Conservation (phyloP, 2,329 filamentous ascomycete species). For the Xylariaceae sp. region DNA sequence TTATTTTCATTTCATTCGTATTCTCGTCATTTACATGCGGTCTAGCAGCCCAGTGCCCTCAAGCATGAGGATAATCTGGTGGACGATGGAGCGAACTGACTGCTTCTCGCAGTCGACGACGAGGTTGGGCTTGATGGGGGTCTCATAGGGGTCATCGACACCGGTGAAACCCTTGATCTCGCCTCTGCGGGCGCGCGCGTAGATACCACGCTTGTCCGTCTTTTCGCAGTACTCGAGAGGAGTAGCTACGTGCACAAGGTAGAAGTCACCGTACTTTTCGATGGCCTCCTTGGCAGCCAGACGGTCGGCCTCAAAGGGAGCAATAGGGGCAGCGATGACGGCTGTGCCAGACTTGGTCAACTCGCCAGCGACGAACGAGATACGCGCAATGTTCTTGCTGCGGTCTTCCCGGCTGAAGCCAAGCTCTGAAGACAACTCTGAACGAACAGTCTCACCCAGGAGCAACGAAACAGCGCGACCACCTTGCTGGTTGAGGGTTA, state of each 20-base stretch:
- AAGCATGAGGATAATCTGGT: constrained; percentile 90
- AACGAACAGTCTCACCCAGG: constrained; percentile 89
- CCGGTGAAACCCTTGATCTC: constrained; percentile 98
- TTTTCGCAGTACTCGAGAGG: constrained; percentile 88
- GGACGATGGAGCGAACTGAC: constrained; percentile 85
- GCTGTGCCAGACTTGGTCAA: constrained; percentile 88
- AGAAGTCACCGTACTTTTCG: constrained; percentile 85
- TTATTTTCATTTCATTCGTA: background rate
- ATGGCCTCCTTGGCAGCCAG: constrained; percentile 76
- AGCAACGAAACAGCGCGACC: constrained; percentile 91
- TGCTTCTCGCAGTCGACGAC: constrained; percentile 81
- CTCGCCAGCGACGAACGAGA: constrained; percentile 93
- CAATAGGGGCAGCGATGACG: constrained; percentile 94
- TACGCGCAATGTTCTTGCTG: constrained; percentile 90
- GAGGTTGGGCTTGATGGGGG: constrained; percentile 73
- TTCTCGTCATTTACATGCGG: constrained; percentile 41
- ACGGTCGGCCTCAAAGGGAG: constrained; percentile 78
- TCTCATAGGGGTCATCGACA: constrained; percentile 95
- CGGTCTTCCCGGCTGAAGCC: constrained; percentile 93
- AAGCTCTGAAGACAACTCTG: constrained; percentile 88
- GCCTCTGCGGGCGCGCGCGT: constrained; percentile 73
- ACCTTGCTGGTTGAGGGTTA: constrained; percentile 96
- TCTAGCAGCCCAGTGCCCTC: constrained; percentile 88
- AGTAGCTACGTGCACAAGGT: constrained; percentile 91
- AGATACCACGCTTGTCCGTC: constrained; percentile 90